Evolutionary conservation across 495 filamentous ascomycete genomes (phyloP).

Genomic region (Amorphotheca resinae): DNA sequence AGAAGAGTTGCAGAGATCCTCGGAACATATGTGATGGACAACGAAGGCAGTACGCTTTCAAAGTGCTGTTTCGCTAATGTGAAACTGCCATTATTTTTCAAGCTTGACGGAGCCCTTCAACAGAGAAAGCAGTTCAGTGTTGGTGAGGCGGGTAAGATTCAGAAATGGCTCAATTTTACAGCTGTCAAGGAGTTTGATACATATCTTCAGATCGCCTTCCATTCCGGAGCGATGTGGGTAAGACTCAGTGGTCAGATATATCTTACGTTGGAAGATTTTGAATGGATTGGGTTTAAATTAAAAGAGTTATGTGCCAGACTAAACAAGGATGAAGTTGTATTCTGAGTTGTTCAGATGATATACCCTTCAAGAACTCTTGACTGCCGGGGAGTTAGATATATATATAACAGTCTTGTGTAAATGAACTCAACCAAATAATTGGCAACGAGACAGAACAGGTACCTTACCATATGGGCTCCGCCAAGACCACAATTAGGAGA

Average conservation of each 20-base stretch:
- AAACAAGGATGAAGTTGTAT: conserved; percentile 22
- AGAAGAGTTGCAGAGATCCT: conserved; percentile 43
- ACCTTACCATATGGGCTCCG: too few relatives aligned
- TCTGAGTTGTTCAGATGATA: too few relatives aligned
- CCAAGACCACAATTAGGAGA: too few relatives aligned
- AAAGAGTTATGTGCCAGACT: conserved; percentile 48
- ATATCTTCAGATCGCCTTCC: conserved; percentile 50
- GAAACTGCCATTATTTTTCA: conserved; percentile 8
- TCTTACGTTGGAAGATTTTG: conserved; percentile 64
- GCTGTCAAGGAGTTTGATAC: conserved; percentile 52
- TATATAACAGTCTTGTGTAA: too few relatives aligned
- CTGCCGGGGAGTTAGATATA: too few relatives aligned
- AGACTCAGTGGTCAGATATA: conserved; percentile 72
- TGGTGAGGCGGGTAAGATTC: background rate
- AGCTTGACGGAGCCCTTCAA: background rate
- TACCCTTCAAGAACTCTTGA: too few relatives aligned
- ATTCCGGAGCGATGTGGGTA: conserved; percentile 50
- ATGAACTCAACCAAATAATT: too few relatives aligned
- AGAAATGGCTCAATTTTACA: conserved; percentile 37
- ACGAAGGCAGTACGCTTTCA: conserved; percentile 22
- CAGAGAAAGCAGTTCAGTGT: background rate
- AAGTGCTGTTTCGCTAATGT: conserved; percentile 12
- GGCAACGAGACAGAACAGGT: too few relatives aligned
- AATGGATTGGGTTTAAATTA: conserved; percentile 49
- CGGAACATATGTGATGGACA: conserved; percentile 59